phyloP scores from a whole-genome alignment of 2,329 filamentous ascomycete species.

The Alternaria rosae region DNA sequence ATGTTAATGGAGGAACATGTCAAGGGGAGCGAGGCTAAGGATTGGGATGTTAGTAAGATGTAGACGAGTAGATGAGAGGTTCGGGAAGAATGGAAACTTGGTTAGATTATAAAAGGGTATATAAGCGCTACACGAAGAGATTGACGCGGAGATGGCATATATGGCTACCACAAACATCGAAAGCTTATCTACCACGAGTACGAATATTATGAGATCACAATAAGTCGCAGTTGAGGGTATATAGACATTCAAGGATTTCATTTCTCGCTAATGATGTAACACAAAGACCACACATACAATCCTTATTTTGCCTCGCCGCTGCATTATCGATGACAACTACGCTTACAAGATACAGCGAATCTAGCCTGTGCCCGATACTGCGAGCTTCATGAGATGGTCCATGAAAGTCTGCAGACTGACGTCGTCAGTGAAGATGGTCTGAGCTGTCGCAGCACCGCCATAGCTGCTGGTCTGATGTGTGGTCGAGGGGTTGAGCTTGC shows the following conservation, averaged over 20 bases:
- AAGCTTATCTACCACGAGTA: not conserved
- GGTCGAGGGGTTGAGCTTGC: constrained; percentile 96
- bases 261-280: constrained; percentile 13
- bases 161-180: not conserved
- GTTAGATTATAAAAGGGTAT: not conserved
- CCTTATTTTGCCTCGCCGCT: not conserved
- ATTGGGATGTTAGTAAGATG: constrained; percentile 11
- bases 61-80: not conserved
- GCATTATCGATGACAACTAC: not conserved
- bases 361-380: constrained; percentile 47
- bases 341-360: not conserved
- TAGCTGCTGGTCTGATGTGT: constrained; percentile 95
- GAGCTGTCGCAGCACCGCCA: constrained; percentile 86
- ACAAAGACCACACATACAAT: constrained; percentile 4
- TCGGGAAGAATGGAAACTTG: not conserved
- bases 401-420: constrained; percentile 98
- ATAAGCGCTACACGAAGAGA: not conserved
- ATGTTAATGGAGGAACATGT: constrained; percentile 26
- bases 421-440: constrained; percentile 99
- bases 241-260: constrained; percentile 3
- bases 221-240: not conserved
- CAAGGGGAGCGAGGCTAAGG: constrained; percentile 11
- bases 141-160: not conserved
- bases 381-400: constrained; percentile 96
- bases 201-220: not conserved